Evolutionary conservation across 768 basidiomycete genomes (phyloP), one percentile per base, ranked within the genome.

Genomic region (Naematelia aurantialba): DNA sequence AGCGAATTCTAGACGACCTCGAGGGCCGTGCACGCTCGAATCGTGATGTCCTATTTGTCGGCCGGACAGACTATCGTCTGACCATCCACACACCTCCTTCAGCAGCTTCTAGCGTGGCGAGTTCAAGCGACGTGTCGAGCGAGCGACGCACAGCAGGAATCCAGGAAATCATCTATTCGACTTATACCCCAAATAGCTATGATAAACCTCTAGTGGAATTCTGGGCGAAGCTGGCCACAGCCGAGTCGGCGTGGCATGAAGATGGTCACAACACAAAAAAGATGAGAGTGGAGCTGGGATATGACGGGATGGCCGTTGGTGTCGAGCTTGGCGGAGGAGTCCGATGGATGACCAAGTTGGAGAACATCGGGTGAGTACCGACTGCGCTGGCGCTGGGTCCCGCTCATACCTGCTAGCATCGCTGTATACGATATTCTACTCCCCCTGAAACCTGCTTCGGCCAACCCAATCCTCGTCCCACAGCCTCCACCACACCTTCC

Each of bases 101-200:
- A 21, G 69, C 79, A 1, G 60, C 76, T 22, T 74, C 75, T 5
- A 76, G 71, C 17, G 71, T 82, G 4, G 83, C 63, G 13, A 82
- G 21, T 58, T 25, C 79, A 84, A 12, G 52, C n/a, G 53, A 19
- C 2, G 25, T 49, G n/a, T 50, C 55, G 3, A 59, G 42, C 25
- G 46, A 22, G 12, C 52, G 46, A n/a, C 54, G 49, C 5, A 51
- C 55, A 27, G 52, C 57, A 31, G 63, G 69, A 0, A 53, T 70
- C 5, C 94, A 97, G 68, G 89, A 89, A 54, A 82, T 98, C 14
- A 85, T 86, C 0, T 96, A 92, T 77, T 94, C 93, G 0, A 84
- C 87, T 0, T 97, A 97, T 75, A 90, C 91, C 0, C 91, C 94
- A 4, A 93, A 93, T 74, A 91, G 88, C 70, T 85, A 87, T 76